Base-by-base conservation (phyloP, 768 basidiomycete species). In the Cantharellus cinnabarinus region DNA sequence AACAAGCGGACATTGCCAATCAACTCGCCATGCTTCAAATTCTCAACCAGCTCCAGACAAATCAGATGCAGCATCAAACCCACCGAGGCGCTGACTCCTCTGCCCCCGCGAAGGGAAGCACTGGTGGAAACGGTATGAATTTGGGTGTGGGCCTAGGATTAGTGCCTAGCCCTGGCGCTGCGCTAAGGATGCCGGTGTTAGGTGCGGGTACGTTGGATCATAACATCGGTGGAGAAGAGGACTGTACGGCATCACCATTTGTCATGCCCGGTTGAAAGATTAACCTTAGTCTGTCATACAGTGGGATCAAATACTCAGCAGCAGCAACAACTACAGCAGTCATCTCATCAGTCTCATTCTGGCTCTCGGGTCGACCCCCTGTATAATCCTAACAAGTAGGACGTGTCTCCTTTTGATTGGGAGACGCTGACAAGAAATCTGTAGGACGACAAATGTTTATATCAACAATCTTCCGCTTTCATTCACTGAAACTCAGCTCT, bases 391-490 rank as follows among this genome's bases (percentile, higher is more conserved):
- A 62, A 61, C 41, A 54, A 29, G 61, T 62, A 41, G 20, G 20
- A 29, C 20, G 20, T 42, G 61, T 38, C 35, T n/a, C 20, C 59
- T 40, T 14, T 3, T 40, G 14, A 35, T 37, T 10, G 10, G 38
- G 7, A 14, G 10, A 7, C 52, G 10, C 10, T 54, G 14, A 37
- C 54, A 35, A 56, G 4, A 34, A 5, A 41, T 41, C 34, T 20
- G 14, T 42, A 67, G 64, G 34, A 80, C 83, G 0, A 84, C 87
- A 0, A 89, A 89, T 64, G 83, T 89, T 0, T 89, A 89, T 67
- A 88, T 89, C 71, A 89, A 89, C 65, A 87, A 87, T 7, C 76
- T 90, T 14, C 86, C 85, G 2, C 83, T 86, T 3, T 80, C 87
- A 69, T 89, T 78, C 65, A 80, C 85, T 0, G 87, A 89, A 65